phyloP scores from a whole-genome alignment of 1,284 basidiomycete genomes.

The Phenoliferia sp. region DNA sequence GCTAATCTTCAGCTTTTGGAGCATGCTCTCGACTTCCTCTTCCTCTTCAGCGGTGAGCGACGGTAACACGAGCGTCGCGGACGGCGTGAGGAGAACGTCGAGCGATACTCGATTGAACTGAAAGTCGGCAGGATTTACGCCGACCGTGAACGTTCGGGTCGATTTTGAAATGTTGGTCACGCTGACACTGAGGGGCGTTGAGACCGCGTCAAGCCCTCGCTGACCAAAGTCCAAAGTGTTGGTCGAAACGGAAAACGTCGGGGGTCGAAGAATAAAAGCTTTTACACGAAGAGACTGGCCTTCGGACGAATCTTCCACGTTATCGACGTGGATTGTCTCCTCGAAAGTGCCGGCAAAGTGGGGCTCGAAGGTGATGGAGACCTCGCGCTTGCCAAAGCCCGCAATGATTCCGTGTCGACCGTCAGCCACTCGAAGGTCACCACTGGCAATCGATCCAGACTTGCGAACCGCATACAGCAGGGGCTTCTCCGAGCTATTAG shows the following conservation, averaged over 20 bases:
- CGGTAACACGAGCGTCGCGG: slow-evolving; percentile 42
- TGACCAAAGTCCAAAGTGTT: slow-evolving; percentile 49
- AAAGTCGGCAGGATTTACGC: slow-evolving; percentile 35
- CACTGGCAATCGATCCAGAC: slow-evolving; percentile 50
- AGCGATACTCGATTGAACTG: not conserved
- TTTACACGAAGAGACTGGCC: slow-evolving; percentile 49
- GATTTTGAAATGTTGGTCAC: slow-evolving; percentile 47
- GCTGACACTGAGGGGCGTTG: slow-evolving; percentile 43
- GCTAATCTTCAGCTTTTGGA: slow-evolving; percentile 52
- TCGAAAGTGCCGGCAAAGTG: slow-evolving; percentile 47
- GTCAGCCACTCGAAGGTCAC: slow-evolving; percentile 49
- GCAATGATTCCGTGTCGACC: slow-evolving; percentile 50
- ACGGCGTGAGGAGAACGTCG: slow-evolving; percentile 22
- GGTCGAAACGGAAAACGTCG: slow-evolving; percentile 45
- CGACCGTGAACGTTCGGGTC: slow-evolving; percentile 46
- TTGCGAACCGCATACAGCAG: slow-evolving; percentile 49
- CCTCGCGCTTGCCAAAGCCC: slow-evolving; percentile 49
- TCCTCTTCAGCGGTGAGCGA: slow-evolving; percentile 48
- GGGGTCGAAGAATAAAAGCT: slow-evolving; percentile 47
- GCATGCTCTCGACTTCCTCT: slow-evolving; percentile 49
- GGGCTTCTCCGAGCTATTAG: slow-evolving; percentile 47
- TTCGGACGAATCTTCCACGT: slow-evolving; percentile 48
- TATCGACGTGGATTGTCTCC: slow-evolving; percentile 49
- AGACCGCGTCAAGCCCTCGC: slow-evolving; percentile 46
- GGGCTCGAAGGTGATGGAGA: slow-evolving; percentile 46